These are phyloP conservation scores for Cystoisospora suis DNA, from an alignment of 169 alveolate genomes.

Conservation along the genomic window DNA sequence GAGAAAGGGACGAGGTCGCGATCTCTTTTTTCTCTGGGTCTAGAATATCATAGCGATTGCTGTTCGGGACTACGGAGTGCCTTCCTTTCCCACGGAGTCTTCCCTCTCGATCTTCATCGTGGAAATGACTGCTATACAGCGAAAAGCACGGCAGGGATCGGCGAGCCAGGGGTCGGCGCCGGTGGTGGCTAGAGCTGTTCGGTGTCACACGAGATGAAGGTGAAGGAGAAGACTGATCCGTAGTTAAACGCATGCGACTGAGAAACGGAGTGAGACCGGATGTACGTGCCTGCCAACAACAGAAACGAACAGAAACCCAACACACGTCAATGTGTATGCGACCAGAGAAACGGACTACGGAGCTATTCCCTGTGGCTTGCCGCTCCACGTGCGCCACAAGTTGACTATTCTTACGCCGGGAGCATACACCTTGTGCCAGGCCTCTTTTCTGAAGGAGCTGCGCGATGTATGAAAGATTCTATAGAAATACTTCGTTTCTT, in stretches of 20 bases:
- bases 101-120: not conserved
- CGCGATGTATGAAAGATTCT: too few species aligned
- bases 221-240: not conserved
- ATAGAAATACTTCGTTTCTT: too few species aligned
- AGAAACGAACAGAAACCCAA: too few species aligned
- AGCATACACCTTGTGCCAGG: too few species aligned
- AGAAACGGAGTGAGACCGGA: conserved; percentile 3
- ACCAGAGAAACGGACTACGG: too few species aligned
- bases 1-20: not conserved
- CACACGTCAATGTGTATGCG: too few species aligned
- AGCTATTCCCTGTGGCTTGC: too few species aligned
- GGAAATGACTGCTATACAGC: not conserved
- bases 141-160: not conserved
- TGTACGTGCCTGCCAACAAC: conserved; percentile 11
- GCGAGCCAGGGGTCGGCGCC: not conserved
- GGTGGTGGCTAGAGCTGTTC: not conserved
- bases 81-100: not conserved
- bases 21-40: not conserved
- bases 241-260: conserved; percentile 7
- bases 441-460: too few species aligned
- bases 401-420: too few species aligned
- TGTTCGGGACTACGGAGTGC: not conserved
- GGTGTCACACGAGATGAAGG: not conserved
- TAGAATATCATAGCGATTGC: not conserved
- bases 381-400: too few species aligned